phyloP scores from a whole-genome alignment of 2,329 filamentous ascomycete species.

The Sclerotinia glacialis region DNA sequence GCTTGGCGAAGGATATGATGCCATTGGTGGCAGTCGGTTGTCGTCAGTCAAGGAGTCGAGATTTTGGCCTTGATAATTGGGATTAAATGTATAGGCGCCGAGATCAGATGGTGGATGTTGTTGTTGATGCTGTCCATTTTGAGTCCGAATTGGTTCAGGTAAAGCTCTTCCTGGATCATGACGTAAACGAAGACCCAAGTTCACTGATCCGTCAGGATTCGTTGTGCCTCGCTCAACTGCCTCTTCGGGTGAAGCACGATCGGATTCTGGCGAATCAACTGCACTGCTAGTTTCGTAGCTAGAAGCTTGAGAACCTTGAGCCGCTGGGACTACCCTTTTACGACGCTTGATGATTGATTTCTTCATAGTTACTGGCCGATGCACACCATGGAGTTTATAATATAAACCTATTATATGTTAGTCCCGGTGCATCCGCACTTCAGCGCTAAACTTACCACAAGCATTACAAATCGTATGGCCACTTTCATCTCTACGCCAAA shows the following conservation, averaged over 20 bases:
- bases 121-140: conserved; percentile 31
- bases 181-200: conserved; percentile 55
- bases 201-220: conserved; percentile 64
- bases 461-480: conserved; percentile 98
- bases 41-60: conserved; percentile 51
- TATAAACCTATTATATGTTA: conserved; percentile 67
- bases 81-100: conserved; percentile 44
- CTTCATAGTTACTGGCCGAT: conserved; percentile 97
- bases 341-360: conserved; percentile 94
- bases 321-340: conserved; percentile 87
- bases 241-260: conserved; percentile 35
- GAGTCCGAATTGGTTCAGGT: conserved; percentile 35
- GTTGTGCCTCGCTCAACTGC: conserved; percentile 48
- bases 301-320: conserved; percentile 45
- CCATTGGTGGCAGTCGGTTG: conserved; percentile 55
- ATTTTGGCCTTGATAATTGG: conserved; percentile 31
- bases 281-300: conserved; percentile 47
- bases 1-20: conserved; percentile 42
- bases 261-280: conserved; percentile 39
- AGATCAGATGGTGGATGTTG: conserved; percentile 45
- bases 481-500: conserved; percentile 91
- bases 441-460: conserved; percentile 67
- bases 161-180: conserved; percentile 37
- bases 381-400: conserved; percentile 87
- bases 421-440: conserved; percentile 17